Base-by-base conservation (phyloP, 495 filamentous ascomycete species). In the Penicillium subrubescens region DNA sequence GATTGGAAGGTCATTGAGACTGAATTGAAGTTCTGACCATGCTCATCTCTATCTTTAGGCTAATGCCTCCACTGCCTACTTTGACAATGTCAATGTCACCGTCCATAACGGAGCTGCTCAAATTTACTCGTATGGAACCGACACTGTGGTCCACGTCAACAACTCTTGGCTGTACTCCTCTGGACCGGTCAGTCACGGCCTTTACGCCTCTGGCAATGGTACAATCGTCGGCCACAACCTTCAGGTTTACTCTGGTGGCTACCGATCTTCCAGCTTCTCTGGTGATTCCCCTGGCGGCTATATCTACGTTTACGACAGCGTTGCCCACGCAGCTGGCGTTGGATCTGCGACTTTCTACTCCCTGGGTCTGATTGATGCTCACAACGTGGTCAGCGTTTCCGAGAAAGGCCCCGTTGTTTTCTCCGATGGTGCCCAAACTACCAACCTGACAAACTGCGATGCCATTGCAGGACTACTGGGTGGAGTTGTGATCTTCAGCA, bases 271-370 rank as follows among this genome's bases (percentile, higher is more conserved):
- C 1, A 62, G 62, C 8, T 71, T 71, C 65, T 65, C 68, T 4
- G 68, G 68, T 8, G 68, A 67, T 46, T 57, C 50, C 6, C 68
- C 68, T 3, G 59, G 21, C 1, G 68, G 68, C 1, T 63, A 65
- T 35, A 48, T 67, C 15, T 59, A 67, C 33, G 62, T 71, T 5
- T 48, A 64, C 27, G 68, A 71, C 57, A 59, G 62, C n/a, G 53
- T 71, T 17, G 65, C 68, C 10, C 61, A 63, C 53, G 46, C 68
- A 17, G 65, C 68, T 6, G 65, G 65, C 10, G 58, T 71, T 44
- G 68, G 68, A 8, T 65, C 62, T 17, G 68, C 68, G 19, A 71
- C 51, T 21, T 67, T 67, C 56, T 71, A 71, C 37, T 51, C 62
- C 31, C 51, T 67, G 5, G 65, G 65, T 8, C 23, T 43, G 12